These are phyloP conservation scores for Cyclanthera cordifolia DNA, from an alignment of 306 rosid genomes.

Conservation along the genomic window DNA sequence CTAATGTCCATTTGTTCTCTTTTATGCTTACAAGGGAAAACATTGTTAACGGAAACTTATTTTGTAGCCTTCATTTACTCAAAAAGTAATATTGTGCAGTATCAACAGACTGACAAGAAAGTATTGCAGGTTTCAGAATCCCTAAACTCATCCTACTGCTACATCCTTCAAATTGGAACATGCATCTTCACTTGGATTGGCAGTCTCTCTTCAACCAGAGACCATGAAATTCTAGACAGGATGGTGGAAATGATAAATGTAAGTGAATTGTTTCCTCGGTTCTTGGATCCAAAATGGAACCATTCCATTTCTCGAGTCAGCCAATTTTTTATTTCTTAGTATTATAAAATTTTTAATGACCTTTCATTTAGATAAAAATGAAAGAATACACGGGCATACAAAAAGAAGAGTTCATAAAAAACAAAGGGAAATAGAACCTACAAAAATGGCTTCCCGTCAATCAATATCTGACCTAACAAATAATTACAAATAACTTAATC, in stretches of 20 bases:
- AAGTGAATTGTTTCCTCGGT: constrained; percentile 20
- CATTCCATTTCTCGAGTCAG: not conserved
- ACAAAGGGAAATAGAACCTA: too few species aligned
- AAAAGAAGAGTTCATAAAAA: too few species aligned
- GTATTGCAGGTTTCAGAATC: constrained; percentile 60
- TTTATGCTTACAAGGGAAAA: not conserved
- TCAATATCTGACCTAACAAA: too few species aligned
- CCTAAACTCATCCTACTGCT: constrained; percentile 85
- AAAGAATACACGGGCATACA: too few species aligned
- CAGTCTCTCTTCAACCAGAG: constrained; percentile 59
- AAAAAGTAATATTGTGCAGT: not conserved
- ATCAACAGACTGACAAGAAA: constrained; percentile 2
- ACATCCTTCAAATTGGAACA: constrained; percentile 56
- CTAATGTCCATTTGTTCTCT: not conserved
- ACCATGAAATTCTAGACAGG: constrained; percentile 81
- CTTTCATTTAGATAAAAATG: too few species aligned
- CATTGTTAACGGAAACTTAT: not conserved
- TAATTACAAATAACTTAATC: too few species aligned
- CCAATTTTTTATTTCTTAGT: too few species aligned
- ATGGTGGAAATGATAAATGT: constrained; percentile 66
- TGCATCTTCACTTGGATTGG: constrained; percentile 84
- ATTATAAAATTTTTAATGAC: too few species aligned
- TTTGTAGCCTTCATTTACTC: not conserved
- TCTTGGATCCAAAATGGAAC: not conserved
- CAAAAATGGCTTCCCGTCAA: too few species aligned